These are phyloP conservation scores for Rhodamnia argentea DNA, from an alignment of 345 rosid genomes.

Conservation along the genomic window DNA sequence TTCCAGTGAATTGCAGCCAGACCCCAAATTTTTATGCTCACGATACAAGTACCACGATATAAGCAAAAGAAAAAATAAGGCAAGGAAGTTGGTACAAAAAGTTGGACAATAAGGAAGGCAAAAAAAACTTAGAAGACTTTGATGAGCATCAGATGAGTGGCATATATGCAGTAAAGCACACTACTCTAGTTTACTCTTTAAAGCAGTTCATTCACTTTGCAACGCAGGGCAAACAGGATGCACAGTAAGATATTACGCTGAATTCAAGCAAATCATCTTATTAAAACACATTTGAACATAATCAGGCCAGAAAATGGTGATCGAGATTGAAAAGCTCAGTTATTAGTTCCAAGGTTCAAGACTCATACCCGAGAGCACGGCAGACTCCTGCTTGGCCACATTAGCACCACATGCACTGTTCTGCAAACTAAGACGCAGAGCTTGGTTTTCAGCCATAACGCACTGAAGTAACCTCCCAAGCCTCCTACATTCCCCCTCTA, in stretches of 20 bases:
- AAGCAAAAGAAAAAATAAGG: too few species aligned
- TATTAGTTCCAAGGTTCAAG: neutral
- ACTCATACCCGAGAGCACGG: slow-evolving; percentile 93
- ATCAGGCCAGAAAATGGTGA: neutral
- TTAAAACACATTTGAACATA: neutral
- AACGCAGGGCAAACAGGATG: neutral
- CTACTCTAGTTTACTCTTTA: neutral
- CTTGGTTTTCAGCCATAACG: slow-evolving; percentile 64
- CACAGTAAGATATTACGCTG: neutral
- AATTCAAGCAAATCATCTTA: neutral
- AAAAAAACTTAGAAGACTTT: neutral
- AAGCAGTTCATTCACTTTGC: neutral
- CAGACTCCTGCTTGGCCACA: slow-evolving; percentile 98
- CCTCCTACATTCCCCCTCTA: slow-evolving; percentile 78
- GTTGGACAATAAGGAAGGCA: too few species aligned
- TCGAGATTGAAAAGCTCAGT: neutral
- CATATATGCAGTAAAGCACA: neutral
- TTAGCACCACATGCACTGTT: slow-evolving; percentile 45
- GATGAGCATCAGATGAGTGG: neutral
- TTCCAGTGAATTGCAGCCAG: neutral
- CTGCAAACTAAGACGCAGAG: slow-evolving; percentile 49
- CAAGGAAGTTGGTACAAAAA: too few species aligned
- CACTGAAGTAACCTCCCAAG: slow-evolving; percentile 73
- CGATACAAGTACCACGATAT: too few species aligned
- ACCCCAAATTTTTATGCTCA: neutral